Evolutionary conservation across 2,329 filamentous ascomycete genomes (phyloP), one percentile per base, ranked within the genome.

Genomic region (Trichophaea hybrida): DNA sequence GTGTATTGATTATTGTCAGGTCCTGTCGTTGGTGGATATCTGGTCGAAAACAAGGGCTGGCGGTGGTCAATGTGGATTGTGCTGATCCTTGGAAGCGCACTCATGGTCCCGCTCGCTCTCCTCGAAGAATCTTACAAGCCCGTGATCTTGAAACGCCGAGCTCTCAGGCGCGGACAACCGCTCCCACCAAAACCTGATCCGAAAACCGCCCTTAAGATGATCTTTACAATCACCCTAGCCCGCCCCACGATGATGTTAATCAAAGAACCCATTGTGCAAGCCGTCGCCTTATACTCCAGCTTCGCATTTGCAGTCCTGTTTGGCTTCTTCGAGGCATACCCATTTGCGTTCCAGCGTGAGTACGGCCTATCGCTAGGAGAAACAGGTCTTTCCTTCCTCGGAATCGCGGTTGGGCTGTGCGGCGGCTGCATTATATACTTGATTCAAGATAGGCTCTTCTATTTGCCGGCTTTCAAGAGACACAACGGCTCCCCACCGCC

Each of bases 291-390:
- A 68, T 90, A 88, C 70, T 75, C 89, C 8, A 81, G 86, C 37
- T 75, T 90, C 33, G 77, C 82, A 37, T 90, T 88, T 69, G 78
- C 75, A 2, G 77, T 83, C 61, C 80, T 83, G 63, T 83, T 81
- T 75, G 86, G 90, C 72, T 88, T 82, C 69, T 88, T 91, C 67
- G 81, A 88, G 70, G 83, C 84, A 1, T 90, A 84, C 69, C 82
- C 82, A 1, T 76, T 83, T 61, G 84, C 88, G 64, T 90, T 87
- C 70, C 74, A 78, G 63, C 69, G 72, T 31, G 69, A 82, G 3
- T 88, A 88, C 70, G 73, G 74, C 34, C 79, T 88, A 61, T 79
- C 76, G 2, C 75, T 64, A 32, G 63, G 61, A 12, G 38, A 65
- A 35, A 65, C 63, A 4, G 63, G 64, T 6, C 44, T 63, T 12